Evolutionary conservation across 2,329 filamentous ascomycete genomes (phyloP).

Genomic region (Paracoccidioides lutzii): DNA sequence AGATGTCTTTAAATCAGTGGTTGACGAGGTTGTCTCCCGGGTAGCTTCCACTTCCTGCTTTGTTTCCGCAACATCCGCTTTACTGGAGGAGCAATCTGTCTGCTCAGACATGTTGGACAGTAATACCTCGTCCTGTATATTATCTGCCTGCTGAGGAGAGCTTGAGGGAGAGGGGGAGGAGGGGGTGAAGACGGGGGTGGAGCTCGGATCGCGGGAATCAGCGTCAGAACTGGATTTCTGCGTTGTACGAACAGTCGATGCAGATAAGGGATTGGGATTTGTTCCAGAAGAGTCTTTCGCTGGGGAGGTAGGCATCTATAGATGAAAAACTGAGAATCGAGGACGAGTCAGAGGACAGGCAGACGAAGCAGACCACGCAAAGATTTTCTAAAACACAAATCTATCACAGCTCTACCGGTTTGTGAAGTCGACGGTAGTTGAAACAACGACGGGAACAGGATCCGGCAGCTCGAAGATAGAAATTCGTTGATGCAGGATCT

Average conservation of each 20-base stretch:
- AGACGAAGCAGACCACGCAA: not conserved
- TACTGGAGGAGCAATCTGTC: slow-evolving; percentile 9
- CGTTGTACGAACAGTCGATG: not conserved
- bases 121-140: slow-evolving; percentile 1
- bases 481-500: not conserved
- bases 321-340: not conserved
- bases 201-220: slow-evolving; percentile 12
- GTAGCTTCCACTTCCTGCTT: slow-evolving; percentile 21
- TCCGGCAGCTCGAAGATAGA: not conserved
- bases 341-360: not conserved
- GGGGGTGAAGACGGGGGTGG: slow-evolving; percentile 14
- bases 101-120: slow-evolving; percentile 20
- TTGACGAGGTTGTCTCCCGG: slow-evolving; percentile 17
- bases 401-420: too few relatives aligned
- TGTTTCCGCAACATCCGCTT: slow-evolving; percentile 14
- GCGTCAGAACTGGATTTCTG: slow-evolving; percentile 6
- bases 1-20: slow-evolving; percentile 14
- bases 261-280: not conserved
- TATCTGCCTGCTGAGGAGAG: slow-evolving; percentile 13
- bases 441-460: not conserved
- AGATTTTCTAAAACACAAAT: not conserved
- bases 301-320: slow-evolving; percentile 1
- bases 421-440: not conserved
- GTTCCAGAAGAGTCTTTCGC: not conserved
- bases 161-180: slow-evolving; percentile 14